These are phyloP conservation scores for Rhizopogon vulgaris DNA, from an alignment of 768 basidiomycete species.

Conservation along the genomic window DNA sequence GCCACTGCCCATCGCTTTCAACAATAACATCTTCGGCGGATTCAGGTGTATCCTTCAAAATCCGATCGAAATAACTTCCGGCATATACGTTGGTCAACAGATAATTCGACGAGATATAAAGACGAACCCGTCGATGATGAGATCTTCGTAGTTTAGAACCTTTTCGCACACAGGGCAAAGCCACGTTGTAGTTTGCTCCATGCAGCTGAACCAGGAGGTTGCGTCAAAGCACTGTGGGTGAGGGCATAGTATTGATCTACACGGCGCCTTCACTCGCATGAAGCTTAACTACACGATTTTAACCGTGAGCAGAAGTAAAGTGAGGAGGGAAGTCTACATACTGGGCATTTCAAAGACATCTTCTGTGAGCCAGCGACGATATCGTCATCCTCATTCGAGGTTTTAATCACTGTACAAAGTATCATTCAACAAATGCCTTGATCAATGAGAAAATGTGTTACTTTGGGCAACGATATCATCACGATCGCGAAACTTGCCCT, in stretches of 20 bases:
- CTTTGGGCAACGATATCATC: slow-evolving; percentile 64
- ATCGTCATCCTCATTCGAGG: slow-evolving; percentile 74
- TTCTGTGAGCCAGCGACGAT: slow-evolving; percentile 86
- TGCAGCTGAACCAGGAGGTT: slow-evolving; percentile 86
- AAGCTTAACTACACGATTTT: slow-evolving; percentile 63
- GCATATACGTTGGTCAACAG: not conserved
- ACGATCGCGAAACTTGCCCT: slow-evolving; percentile 56
- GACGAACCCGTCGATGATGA: slow-evolving; percentile 87
- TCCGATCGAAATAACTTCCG: slow-evolving; percentile 79
- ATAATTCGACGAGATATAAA: not conserved
- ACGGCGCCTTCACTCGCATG: slow-evolving; percentile 76
- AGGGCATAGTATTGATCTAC: slow-evolving; percentile 81
- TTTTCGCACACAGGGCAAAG: slow-evolving; percentile 91
- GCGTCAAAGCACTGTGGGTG: slow-evolving; percentile 97
- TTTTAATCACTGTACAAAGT: slow-evolving; percentile 45
- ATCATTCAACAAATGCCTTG: not conserved
- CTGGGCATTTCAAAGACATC: slow-evolving; percentile 92
- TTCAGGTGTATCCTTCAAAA: slow-evolving; percentile 72
- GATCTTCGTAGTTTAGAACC: slow-evolving; percentile 66
- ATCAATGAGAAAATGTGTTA: slow-evolving; percentile 30
- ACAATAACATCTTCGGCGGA: slow-evolving; percentile 88
- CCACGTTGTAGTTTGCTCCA: slow-evolving; percentile 96
- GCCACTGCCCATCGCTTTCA: slow-evolving; percentile 95
- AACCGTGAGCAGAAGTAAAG: not conserved
- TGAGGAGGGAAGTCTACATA: slow-evolving; percentile 32